A percentile compares a stretch with the other conserved stretches of the same genome.
Conservation (phyloP, 768 basidiomycete species). For the Hericium alpestre region DNA sequence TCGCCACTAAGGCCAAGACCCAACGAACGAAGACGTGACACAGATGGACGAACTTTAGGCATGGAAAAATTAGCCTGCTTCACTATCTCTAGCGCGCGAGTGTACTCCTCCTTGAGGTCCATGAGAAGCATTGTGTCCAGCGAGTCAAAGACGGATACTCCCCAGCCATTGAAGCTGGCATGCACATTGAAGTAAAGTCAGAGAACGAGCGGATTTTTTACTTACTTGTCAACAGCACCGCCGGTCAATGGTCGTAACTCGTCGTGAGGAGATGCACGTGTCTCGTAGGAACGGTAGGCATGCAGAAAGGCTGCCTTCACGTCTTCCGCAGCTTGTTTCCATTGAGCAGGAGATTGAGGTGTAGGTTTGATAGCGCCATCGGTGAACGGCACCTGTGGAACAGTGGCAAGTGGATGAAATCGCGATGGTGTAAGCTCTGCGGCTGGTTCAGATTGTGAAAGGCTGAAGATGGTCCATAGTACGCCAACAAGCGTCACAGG, state of each 20-base stretch:
- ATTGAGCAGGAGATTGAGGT: constrained; percentile 21
- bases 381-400: no score
- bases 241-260: constrained; percentile 49
- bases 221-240: constrained; percentile 37
- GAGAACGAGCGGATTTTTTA: neutral
- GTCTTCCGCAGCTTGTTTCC: constrained; percentile 41
- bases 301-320: constrained; percentile 57
- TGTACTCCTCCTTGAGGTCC: constrained; percentile 60
- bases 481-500: neutral
- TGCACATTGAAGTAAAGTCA: neutral
- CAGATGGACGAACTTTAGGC: constrained; percentile 26
- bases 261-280: constrained; percentile 50
- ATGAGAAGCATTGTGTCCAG: constrained; percentile 79
- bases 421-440: no score
- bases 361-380: neutral
- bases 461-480: neutral
- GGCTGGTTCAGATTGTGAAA: neutral
- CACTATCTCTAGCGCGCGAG: constrained; percentile 47
- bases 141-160: constrained; percentile 66
- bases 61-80: constrained; percentile 36
- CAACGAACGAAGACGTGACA: neutral
- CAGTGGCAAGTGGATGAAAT: no score
- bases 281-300: constrained; percentile 58
- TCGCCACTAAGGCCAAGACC: neutral
- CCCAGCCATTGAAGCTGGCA: constrained; percentile 68